Conservation (phyloP, 106 monocot genomes). For the Narthecium ossifragum region DNA sequence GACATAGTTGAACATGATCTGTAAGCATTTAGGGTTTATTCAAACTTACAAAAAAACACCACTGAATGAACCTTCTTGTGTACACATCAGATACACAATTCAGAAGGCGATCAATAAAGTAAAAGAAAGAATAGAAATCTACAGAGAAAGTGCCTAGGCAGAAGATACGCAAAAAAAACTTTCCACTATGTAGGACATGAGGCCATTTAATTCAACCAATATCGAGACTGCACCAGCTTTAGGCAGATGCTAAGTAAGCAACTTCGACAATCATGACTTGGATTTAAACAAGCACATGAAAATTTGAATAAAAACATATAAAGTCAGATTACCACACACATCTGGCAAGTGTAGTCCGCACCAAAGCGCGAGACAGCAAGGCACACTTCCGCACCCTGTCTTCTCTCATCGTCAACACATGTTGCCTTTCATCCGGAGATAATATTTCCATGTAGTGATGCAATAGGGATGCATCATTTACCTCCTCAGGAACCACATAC, state of each 20-base stretch:
- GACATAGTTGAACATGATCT: too few relatives aligned
- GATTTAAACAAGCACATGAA: neutral
- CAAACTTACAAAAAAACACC: too few relatives aligned
- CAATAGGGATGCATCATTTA: constrained; percentile 43
- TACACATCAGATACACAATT: too few relatives aligned
- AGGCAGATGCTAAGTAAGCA: too few relatives aligned
- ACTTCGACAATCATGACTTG: neutral
- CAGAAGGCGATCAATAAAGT: too few relatives aligned
- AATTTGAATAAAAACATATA: neutral
- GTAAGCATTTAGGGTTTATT: too few relatives aligned
- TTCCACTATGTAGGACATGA: too few relatives aligned
- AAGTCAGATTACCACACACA: constrained; percentile 39
- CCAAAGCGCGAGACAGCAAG: constrained; percentile 57
- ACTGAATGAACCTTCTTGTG: too few relatives aligned
- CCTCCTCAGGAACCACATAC: constrained; percentile 67
- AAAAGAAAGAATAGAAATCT: too few relatives aligned
- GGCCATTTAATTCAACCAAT: too few relatives aligned
- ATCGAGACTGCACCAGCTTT: too few relatives aligned
- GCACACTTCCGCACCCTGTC: constrained; percentile 47
- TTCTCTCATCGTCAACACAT: constrained; percentile 36
- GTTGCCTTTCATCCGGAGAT: constrained; percentile 55
- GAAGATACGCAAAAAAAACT: neutral
- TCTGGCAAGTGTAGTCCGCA: constrained; percentile 91
- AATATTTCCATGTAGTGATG: constrained; percentile 56
- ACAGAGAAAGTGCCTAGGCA: neutral